Percentiles rank a stretch among this genome's conserved stretches.
These are phyloP conservation scores for Xerocomus spinulosus DNA, from an alignment of 768 basidiomycete species.

Conservation along the genomic window DNA sequence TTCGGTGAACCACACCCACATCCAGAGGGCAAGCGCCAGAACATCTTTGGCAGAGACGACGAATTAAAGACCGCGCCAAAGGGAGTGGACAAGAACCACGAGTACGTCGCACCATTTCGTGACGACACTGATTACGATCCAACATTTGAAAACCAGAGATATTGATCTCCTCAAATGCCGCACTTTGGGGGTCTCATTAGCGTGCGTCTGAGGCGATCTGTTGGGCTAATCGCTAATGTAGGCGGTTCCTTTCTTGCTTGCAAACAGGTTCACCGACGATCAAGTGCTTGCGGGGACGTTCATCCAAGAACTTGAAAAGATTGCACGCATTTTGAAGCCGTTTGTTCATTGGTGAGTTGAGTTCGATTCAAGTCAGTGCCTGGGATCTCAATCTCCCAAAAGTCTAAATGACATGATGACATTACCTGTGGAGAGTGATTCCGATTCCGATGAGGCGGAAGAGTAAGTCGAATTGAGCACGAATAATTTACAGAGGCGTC, in stretches of 20 bases:
- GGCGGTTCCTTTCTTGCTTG: conserved; percentile 11
- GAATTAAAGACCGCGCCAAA: conserved; percentile 91
- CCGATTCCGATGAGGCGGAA: background rate
- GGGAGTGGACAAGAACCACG: conserved; percentile 78
- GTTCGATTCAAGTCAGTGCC: background rate
- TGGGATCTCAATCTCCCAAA: background rate
- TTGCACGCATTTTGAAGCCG: conserved; percentile 57
- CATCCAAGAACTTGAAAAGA: conserved; percentile 51
- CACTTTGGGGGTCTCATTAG: conserved; percentile 62
- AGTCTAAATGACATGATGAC: conserved; percentile 76
- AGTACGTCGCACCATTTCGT: conserved; percentile 36
- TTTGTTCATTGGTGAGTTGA: conserved; percentile 70
- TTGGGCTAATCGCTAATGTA: background rate
- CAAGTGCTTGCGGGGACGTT: conserved; percentile 67
- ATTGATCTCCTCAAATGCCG: conserved; percentile 90
- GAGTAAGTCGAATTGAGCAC: conserved; percentile 4
- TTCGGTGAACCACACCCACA: conserved; percentile 71
- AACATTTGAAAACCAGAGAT: conserved; percentile 45
- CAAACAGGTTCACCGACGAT: conserved; percentile 62
- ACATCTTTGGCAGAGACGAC: conserved; percentile 83
- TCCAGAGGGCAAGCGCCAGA: conserved; percentile 59
- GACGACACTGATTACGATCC: background rate
- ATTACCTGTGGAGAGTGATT: conserved; percentile 33
- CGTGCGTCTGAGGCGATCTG: conserved; percentile 36
- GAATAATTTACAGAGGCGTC: conserved; percentile 4